Evolutionary conservation across 495 filamentous ascomycete genomes (phyloP), one percentile per base, ranked within the genome.

Genomic region (Talaromyces trachyspermus): DNA sequence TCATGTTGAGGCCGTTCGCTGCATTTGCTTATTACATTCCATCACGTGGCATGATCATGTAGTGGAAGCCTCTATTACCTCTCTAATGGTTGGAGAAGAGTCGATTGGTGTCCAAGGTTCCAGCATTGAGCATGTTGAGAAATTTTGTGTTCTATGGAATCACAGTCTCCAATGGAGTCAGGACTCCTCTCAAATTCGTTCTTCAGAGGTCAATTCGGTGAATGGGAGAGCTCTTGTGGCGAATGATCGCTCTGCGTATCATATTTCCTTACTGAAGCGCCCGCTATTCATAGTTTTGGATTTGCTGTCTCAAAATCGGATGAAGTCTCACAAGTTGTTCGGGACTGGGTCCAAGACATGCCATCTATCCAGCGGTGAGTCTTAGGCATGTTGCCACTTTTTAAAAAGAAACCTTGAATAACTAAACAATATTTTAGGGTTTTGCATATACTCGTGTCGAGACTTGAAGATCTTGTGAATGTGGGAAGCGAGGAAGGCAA

Each of bases 1-100:
- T 53, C 92, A 95, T 59, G 88, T 97, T 18, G 91, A 97, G 62
- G 81, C 88, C 26, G 87, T 94, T 38, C 84, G 86, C 41, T 85
- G 80, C 51, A 64, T 97, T 11, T 94, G 90, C 85, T 79, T 85
- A 41, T 66, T 97, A 35, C 88, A 97, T 54, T 78, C 78, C 0
- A 75, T 79, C 7, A 76, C 79, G 24, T 69, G 66, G 51, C 59
- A 66, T n/a, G 68, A 75, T 46, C 72, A 79, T 52, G 62, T 74
- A 20, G 78, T 95, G 12, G 90, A 96, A 64, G 86, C 87, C 27
- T 78, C 87, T 4, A 83, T 95, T 41, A 80, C 86, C 27, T 74
- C 79, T 22, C 63, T 94, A 14, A 84, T 95, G 74, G 68, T 84
- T 23, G 68, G 77, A 35, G 59, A 69, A 19, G 54, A 56, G 19